A percentile compares a stretch with the other conserved stretches of the same genome.
phyloP scores from a whole-genome alignment of 805 yeast genomes.

The Starmerella stellata region DNA sequence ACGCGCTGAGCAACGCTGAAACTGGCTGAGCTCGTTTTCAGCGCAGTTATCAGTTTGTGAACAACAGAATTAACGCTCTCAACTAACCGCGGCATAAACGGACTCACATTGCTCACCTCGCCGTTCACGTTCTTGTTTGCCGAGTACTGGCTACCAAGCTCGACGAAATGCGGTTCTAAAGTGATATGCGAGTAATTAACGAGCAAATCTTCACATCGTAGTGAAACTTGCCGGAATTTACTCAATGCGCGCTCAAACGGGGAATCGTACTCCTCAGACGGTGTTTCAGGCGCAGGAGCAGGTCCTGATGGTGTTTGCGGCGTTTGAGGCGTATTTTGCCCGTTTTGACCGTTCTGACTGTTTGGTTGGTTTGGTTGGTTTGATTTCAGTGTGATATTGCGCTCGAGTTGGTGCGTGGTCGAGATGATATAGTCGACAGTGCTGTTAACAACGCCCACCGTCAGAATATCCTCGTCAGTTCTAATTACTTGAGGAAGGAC shows the following conservation, averaged over 20 bases:
- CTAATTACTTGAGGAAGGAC: constrained; percentile 26
- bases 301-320: neutral
- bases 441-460: constrained; percentile 55
- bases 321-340: neutral
- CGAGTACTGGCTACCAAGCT: constrained; percentile 35
- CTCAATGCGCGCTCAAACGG: constrained; percentile 10
- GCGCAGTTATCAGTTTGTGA: constrained; percentile 23
- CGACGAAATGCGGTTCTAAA: constrained; percentile 61
- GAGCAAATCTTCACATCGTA: constrained; percentile 24
- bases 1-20: constrained; percentile 45
- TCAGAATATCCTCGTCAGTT: constrained; percentile 40
- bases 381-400: constrained; percentile 21
- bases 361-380: too few species aligned
- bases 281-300: neutral
- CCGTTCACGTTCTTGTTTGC: constrained; percentile 1
- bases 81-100: constrained; percentile 18
- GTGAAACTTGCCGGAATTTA: constrained; percentile 8
- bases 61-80: constrained; percentile 31
- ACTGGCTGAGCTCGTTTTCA: constrained; percentile 35
- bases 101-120: constrained; percentile 13
- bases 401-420: constrained; percentile 62
- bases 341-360: too few species aligned
- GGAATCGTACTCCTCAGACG: constrained; percentile 1
- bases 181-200: constrained; percentile 43
- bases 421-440: constrained; percentile 79